Percentiles rank a stretch among this genome's conserved stretches.
Evolutionary conservation across 805 yeast genomes (phyloP).

Genomic region (Ogataea haglerorum): DNA sequence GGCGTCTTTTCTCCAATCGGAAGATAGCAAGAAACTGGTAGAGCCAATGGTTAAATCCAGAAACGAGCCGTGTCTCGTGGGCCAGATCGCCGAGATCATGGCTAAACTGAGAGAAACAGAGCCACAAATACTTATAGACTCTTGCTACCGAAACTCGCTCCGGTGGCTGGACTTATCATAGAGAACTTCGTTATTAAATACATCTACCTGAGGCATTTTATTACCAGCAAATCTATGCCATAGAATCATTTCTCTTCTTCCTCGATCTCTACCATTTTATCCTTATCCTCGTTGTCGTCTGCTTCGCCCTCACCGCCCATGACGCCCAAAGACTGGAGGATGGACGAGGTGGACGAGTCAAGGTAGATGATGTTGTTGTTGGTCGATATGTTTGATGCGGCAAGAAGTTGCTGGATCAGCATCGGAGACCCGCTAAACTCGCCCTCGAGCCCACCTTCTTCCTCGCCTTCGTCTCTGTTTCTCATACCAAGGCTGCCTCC

Average conservation of each 20-base stretch:
- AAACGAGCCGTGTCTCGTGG: conserved; percentile 89
- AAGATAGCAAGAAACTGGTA: conserved; percentile 26
- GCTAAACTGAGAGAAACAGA: conserved; percentile 45
- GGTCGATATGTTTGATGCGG: conserved; percentile 48
- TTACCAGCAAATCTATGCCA: conserved; percentile 15
- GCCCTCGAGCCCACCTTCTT: conserved; percentile 24
- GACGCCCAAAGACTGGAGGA: conserved; percentile 49
- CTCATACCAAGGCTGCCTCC: conserved; percentile 16
- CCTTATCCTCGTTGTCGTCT: conserved; percentile 29
- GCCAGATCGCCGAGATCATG: conserved; percentile 71
- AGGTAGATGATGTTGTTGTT: conserved; percentile 64
- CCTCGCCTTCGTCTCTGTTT: conserved; percentile 18
- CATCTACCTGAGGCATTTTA: conserved; percentile 13
- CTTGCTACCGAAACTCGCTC: conserved; percentile 51
- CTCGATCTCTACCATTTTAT: conserved; percentile 25
- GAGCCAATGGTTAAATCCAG: conserved; percentile 69
- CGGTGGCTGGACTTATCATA: conserved; percentile 25
- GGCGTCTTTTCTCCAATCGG: conserved; percentile 27
- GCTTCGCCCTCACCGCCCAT: conserved; percentile 34
- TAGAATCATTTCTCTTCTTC: conserved; percentile 22
- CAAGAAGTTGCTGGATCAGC: conserved; percentile 31
- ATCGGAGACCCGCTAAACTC: conserved; percentile 26
- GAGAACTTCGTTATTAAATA: conserved; percentile 9
- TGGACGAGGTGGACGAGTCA: conserved; percentile 62
- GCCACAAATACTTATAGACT: conserved; percentile 42